phyloP scores from a whole-genome alignment of 1,139 yeast species.

The Diutina ranongensis region DNA sequence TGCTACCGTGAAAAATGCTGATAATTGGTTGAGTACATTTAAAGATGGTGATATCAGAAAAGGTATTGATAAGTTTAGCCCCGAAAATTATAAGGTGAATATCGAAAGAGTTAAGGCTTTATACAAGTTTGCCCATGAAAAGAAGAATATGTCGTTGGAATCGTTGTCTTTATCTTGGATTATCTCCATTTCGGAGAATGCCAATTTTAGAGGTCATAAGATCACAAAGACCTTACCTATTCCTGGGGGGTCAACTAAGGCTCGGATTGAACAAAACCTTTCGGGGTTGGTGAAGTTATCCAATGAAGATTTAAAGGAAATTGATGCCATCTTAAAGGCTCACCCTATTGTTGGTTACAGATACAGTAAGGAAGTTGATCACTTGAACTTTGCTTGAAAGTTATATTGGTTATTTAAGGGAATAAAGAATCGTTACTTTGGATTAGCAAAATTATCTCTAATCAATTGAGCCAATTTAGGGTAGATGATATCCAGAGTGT shows the following conservation, averaged over 20 bases:
- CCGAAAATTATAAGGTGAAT: conserved; percentile 46
- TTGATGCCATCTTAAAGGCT: conserved; percentile 30
- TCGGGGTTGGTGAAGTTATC: conserved; percentile 31
- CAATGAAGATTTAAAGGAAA: conserved; percentile 39
- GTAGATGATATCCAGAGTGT: conserved; percentile 72
- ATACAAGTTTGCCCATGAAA: conserved; percentile 37
- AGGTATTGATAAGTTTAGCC: conserved; percentile 45
- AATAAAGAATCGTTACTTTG: background rate
- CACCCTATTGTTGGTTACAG: conserved; percentile 39
- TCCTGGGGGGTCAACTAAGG: conserved; percentile 57
- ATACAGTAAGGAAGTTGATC: conserved; percentile 19
- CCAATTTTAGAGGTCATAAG: conserved; percentile 21
- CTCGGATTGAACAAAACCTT: conserved; percentile 50
- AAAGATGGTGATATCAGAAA: conserved; percentile 44
- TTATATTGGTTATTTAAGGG: too few relatives aligned
- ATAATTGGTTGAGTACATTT: conserved; percentile 14
- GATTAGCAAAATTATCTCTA: background rate
- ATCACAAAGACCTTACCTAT: conserved; percentile 61
- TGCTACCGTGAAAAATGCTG: conserved; percentile 25
- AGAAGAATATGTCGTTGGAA: conserved; percentile 40
- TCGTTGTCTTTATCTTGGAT: conserved; percentile 72
- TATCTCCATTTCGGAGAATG: conserved; percentile 20
- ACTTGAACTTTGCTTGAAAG: conserved; percentile 9
- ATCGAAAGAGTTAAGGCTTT: conserved; percentile 27
- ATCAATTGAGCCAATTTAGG: conserved; percentile 50